These are phyloP conservation scores for Penicillium macrosclerotiorum DNA, from an alignment of 495 filamentous ascomycete genomes.

Conservation along the genomic window DNA sequence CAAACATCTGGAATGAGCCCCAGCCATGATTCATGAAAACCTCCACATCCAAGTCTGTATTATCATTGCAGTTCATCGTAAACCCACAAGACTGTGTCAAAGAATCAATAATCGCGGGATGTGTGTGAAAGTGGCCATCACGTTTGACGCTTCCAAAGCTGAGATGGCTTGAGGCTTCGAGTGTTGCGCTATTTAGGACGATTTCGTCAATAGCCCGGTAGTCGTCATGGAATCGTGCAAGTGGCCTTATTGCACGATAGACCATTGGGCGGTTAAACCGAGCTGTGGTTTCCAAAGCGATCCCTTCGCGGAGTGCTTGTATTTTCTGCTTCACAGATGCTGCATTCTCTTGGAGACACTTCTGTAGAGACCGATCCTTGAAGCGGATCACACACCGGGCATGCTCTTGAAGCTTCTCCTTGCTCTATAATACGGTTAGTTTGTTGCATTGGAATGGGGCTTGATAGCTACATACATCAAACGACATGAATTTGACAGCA, in stretches of 20 bases:
- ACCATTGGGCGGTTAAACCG: not conserved
- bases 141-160: slow-evolving; percentile 21
- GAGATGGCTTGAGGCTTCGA: slow-evolving; percentile 38
- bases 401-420: slow-evolving; percentile 12
- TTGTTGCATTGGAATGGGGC: not conserved
- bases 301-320: not conserved
- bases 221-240: not conserved
- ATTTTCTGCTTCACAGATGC: slow-evolving; percentile 10
- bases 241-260: not conserved
- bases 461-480: not conserved
- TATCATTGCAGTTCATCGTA: slow-evolving; percentile 51
- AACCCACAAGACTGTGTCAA: slow-evolving; percentile 52
- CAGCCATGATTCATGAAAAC: slow-evolving; percentile 45
- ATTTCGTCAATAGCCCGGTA: slow-evolving; percentile 47
- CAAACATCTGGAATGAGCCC: slow-evolving; percentile 34
- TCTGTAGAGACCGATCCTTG: not conserved
- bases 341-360: not conserved
- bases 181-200: slow-evolving; percentile 26
- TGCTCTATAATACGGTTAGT: slow-evolving; percentile 4
- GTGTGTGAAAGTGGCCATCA: slow-evolving; percentile 1
- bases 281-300: not conserved
- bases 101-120: slow-evolving; percentile 47
- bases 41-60: slow-evolving; percentile 41
- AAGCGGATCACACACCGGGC: not conserved
- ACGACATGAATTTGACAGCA: slow-evolving; percentile 29